Evolutionary conservation across 108 stramenopile genomes (phyloP), one percentile per base, ranked within the genome.

Genomic region (Nitzschia sp.): DNA sequence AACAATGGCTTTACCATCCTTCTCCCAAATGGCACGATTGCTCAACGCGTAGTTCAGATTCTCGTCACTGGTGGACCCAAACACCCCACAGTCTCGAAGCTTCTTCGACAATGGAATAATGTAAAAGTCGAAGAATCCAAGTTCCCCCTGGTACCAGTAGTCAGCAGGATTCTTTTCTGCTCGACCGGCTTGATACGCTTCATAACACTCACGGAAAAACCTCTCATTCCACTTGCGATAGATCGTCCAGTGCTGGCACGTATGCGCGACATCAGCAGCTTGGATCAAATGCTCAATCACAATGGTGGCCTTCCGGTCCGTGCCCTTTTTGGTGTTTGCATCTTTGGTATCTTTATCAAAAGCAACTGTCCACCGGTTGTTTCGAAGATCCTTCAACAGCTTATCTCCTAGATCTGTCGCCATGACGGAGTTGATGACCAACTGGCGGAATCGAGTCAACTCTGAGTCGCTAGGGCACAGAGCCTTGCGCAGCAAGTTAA

Each of bases 81-180:
- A 78, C 3, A 78, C 69, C 14, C 73, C 73, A 57, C 77, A 74
- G 15, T 34, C 46, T 60, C 65, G 71, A 62, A 81, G 42, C 56
- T 77, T 81, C 37, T 70, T 64, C 7, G 80, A 21, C 56, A 81
- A 65, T 3, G 80, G 80, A 43, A 81, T 69, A 15, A 81, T 69
- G 29, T 63, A 69, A 57, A 56, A 41, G 12, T 67, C 53, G 29
- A 81, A 78, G 57, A 82, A 82, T 19, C 64, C 65, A 44, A 82
- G 75, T 43, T 82, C 77, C 41, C 76, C 72, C 40, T 75, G 50
- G 29, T 75, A 75, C 81, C 81, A 82, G 67, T 63, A 72, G 10
- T 63, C 42, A 7, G 74, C 50, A 8, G 81, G 81, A 58, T 82
- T 74, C n/a, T 64, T 63, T 21, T 51, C 40, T 7, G 68, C 22